phyloP scores from a whole-genome alignment of 2,329 filamentous ascomycete species.

The Cytospora chrysosperma region DNA sequence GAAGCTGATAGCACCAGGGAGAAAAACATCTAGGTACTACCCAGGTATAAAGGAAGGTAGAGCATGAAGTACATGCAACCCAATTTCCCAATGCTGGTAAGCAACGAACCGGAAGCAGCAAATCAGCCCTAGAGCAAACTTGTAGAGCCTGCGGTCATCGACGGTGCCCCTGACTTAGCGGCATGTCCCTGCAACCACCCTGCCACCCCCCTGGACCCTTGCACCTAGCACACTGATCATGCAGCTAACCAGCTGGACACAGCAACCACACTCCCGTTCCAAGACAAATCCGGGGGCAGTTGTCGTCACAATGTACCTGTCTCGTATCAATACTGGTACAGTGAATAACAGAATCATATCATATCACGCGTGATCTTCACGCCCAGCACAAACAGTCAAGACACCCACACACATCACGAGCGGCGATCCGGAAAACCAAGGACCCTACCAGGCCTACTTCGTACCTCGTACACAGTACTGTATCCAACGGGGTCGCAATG shows the following conservation, averaged over 20 bases:
- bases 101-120: not conserved
- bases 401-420: not conserved
- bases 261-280: not conserved
- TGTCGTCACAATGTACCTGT: not conserved
- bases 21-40: not conserved
- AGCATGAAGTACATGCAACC: not conserved
- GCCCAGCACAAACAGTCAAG: not conserved
- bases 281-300: too few species aligned
- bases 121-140: too few species aligned
- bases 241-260: not conserved
- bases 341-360: not conserved
- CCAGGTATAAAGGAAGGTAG: not conserved
- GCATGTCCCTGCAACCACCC: not conserved
- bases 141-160: not conserved
- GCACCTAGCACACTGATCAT: slow-evolving; percentile 3
- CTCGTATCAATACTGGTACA: too few species aligned
- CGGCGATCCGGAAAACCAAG: slow-evolving; percentile 6
- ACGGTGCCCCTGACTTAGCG: slow-evolving; percentile 15
- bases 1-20: slow-evolving; percentile 1
- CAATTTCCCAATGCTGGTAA: slow-evolving; percentile 1
- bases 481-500: slow-evolving; percentile 8
- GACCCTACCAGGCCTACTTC: too few species aligned
- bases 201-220: slow-evolving; percentile 10
- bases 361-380: not conserved
- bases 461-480: too few species aligned